A percentile compares a stretch with the other conserved stretches of the same genome.
These are phyloP conservation scores for Xylariaceae sp. DNA, from an alignment of 2,329 filamentous ascomycete genomes.

Conservation along the genomic window DNA sequence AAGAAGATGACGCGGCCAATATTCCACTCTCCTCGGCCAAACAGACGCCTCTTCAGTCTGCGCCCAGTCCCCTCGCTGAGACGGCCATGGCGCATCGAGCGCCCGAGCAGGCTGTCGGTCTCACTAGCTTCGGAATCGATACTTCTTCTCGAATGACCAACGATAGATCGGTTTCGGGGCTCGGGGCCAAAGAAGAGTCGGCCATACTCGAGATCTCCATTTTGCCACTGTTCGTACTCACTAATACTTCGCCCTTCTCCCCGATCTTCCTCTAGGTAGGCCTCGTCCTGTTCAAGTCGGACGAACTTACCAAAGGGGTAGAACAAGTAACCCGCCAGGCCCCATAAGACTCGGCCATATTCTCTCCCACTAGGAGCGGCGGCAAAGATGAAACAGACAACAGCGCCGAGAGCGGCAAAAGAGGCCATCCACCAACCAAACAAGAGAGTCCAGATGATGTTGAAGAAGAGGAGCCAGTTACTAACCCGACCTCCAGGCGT, in stretches of 20 bases:
- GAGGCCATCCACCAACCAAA: constrained; percentile 96
- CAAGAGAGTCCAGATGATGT: constrained; percentile 79
- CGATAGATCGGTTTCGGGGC: constrained; percentile 63
- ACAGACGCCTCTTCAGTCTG: constrained; percentile 73
- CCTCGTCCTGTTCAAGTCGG: constrained; percentile 86
- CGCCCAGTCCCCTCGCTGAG: constrained; percentile 32
- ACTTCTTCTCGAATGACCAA: constrained; percentile 82
- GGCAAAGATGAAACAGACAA: constrained; percentile 73
- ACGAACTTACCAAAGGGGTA: constrained; percentile 98
- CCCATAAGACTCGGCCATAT: constrained; percentile 81
- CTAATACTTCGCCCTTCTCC: constrained; percentile 95
- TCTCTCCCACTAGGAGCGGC: constrained; percentile 74
- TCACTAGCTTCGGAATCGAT: constrained; percentile 80
- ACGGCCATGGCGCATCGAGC: constrained; percentile 48
- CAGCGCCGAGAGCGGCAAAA: constrained; percentile 66
- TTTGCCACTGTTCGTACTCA: constrained; percentile 99
- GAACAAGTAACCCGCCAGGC: constrained; percentile 78
- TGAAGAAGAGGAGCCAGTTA: constrained; percentile 79
- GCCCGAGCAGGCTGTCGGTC: constrained; percentile 80
- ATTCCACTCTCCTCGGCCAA: constrained; percentile 94
- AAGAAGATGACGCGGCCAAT: constrained; percentile 94
- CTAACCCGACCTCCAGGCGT: constrained; percentile 83
- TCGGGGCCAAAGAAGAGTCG: constrained; percentile 91
- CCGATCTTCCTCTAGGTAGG: constrained; percentile 88
- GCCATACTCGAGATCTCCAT: constrained; percentile 90